A percentile compares a stretch with the other conserved stretches of the same genome.
Conservation (phyloP, 2,329 filamentous ascomycete genomes). For the Alternaria sp. region DNA sequence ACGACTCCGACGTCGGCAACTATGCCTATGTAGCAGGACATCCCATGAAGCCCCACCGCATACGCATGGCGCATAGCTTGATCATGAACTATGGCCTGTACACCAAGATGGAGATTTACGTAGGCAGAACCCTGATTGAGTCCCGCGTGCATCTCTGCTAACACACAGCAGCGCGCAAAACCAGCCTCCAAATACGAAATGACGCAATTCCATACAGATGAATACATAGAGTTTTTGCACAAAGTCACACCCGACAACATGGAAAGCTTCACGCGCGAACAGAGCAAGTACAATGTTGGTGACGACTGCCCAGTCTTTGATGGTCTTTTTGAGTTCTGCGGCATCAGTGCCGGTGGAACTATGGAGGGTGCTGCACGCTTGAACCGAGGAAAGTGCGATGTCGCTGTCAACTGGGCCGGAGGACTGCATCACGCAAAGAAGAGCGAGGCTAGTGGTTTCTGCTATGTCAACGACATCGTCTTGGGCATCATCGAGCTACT, state of each 20-base stretch:
- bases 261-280: constrained; percentile 90
- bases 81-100: constrained; percentile 79
- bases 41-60: constrained; percentile 73
- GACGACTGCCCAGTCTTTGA: constrained; percentile 72
- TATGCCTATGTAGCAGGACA: constrained; percentile 88
- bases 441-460: constrained; percentile 92
- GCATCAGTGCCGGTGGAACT: constrained; percentile 72
- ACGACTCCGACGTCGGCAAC: constrained; percentile 97
- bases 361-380: constrained; percentile 76
- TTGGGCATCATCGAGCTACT: constrained; percentile 90
- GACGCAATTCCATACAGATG: constrained; percentile 77
- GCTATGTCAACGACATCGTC: constrained; percentile 98
- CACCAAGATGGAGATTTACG: constrained; percentile 77
- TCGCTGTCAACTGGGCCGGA: constrained; percentile 76
- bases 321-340: constrained; percentile 74
- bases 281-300: constrained; percentile 77
- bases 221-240: constrained; percentile 75
- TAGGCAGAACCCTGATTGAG: constrained; percentile 46
- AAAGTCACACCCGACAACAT: constrained; percentile 99
- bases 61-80: constrained; percentile 70
- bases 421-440: constrained; percentile 97
- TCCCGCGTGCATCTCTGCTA: constrained; percentile 9
- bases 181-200: constrained; percentile 73
- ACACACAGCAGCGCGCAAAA: constrained; percentile 50
- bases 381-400: constrained; percentile 73